Evolutionary conservation across 2,329 filamentous ascomycete genomes (phyloP).

Genomic region (Fusarium sp.): DNA sequence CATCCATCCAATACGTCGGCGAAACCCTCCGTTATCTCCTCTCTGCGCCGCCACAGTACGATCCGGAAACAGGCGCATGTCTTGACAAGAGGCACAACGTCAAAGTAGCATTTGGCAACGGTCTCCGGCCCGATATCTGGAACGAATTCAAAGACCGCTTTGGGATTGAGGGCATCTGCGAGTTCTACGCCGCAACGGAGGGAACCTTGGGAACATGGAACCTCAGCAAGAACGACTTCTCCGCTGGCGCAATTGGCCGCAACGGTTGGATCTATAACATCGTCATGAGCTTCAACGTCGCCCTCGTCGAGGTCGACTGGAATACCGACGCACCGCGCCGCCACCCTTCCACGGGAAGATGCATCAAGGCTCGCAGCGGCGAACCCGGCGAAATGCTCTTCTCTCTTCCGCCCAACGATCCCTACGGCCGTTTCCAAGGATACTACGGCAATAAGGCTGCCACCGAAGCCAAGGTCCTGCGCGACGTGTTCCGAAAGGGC

Average conservation of each 20-base stretch:
- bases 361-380: slow-evolving; percentile 64
- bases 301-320: slow-evolving; percentile 75
- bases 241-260: slow-evolving; percentile 80
- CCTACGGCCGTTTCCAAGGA: slow-evolving; percentile 75
- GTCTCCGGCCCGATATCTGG: slow-evolving; percentile 87
- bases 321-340: slow-evolving; percentile 74
- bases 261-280: slow-evolving; percentile 69
- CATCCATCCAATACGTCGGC: slow-evolving; percentile 85
- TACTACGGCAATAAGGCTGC: slow-evolving; percentile 81
- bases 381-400: slow-evolving; percentile 81
- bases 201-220: slow-evolving; percentile 77
- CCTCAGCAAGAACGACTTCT: slow-evolving; percentile 74
- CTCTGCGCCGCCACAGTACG: slow-evolving; percentile 68
- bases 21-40: slow-evolving; percentile 87
- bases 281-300: slow-evolving; percentile 59
- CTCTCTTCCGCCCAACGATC: slow-evolving; percentile 71
- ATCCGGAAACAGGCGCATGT: slow-evolving; percentile 70
- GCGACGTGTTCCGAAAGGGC: slow-evolving; percentile 75
- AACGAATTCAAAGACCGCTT: slow-evolving; percentile 83
- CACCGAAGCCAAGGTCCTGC: slow-evolving; percentile 76
- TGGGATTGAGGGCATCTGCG: slow-evolving; percentile 74
- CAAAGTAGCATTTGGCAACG: slow-evolving; percentile 83
- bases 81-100: slow-evolving; percentile 78
- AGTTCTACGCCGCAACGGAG: slow-evolving; percentile 85
- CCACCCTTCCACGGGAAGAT: slow-evolving; percentile 74